Percentiles rank a stretch among this genome's conserved stretches.
phyloP scores from a whole-genome alignment of 257 asterid species.

The Solanum appendiculatum region DNA sequence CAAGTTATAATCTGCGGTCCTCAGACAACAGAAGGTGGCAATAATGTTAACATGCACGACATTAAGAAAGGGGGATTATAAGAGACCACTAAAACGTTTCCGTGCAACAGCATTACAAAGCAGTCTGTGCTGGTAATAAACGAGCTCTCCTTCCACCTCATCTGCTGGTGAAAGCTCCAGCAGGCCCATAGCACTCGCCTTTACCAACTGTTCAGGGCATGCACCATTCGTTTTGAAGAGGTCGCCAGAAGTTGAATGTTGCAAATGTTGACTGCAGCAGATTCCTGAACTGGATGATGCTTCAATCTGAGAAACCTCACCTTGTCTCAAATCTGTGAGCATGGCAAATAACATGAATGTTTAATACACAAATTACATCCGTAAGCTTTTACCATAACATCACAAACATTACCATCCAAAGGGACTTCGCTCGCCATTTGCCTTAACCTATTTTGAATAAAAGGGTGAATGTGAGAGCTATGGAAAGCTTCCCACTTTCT shows the following conservation, averaged over 20 bases:
- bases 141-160: slow-evolving; percentile 93
- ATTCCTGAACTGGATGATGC: slow-evolving; percentile 78
- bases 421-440: slow-evolving; percentile 29
- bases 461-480: slow-evolving; percentile 55
- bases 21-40: neutral
- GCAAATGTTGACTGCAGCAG: slow-evolving; percentile 50
- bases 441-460: slow-evolving; percentile 39
- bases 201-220: slow-evolving; percentile 42
- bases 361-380: neutral
- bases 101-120: slow-evolving; percentile 40
- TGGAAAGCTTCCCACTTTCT: slow-evolving; percentile 38
- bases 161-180: slow-evolving; percentile 66
- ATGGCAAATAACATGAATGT: slow-evolving; percentile 18
- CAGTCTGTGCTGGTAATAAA: slow-evolving; percentile 66
- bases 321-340: slow-evolving; percentile 48
- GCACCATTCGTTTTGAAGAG: slow-evolving; percentile 21
- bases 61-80: slow-evolving; percentile 1
- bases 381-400: slow-evolving; percentile 36
- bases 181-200: slow-evolving; percentile 40
- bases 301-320: slow-evolving; percentile 52
- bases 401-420: slow-evolving; percentile 19
- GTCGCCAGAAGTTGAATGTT: slow-evolving; percentile 27
- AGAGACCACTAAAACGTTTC: slow-evolving; percentile 54
- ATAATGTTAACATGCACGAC: neutral
- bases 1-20: neutral